phyloP scores from a whole-genome alignment of 768 basidiomycete species.

The Mycena maculata region DNA sequence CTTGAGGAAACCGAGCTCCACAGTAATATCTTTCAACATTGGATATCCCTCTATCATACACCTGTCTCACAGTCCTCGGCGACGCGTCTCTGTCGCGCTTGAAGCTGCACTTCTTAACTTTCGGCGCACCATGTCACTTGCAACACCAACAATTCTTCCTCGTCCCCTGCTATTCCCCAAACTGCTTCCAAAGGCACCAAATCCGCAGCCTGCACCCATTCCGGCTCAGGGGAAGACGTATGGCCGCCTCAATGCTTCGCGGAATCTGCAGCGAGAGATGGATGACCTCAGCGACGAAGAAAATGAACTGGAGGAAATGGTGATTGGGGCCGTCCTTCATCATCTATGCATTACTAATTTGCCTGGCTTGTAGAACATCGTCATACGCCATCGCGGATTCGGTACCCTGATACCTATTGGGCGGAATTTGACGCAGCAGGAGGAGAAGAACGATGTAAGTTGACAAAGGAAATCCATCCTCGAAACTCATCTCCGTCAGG shows the following conservation, averaged over 20 bases:
- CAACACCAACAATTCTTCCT: constrained; percentile 81
- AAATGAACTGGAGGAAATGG: constrained; percentile 81
- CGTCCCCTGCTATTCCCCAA: constrained; percentile 70
- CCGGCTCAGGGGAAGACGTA: constrained; percentile 61
- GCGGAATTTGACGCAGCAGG: constrained; percentile 75
- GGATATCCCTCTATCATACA: no score
- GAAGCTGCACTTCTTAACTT: no score
- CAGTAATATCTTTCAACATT: no score
- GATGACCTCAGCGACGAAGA: constrained; percentile 90
- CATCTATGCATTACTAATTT: constrained; percentile 21
- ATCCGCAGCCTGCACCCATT: constrained; percentile 72
- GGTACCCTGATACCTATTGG: constrained; percentile 80
- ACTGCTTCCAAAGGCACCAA: constrained; percentile 73
- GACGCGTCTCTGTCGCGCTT: no score
- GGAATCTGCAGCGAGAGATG: constrained; percentile 81
- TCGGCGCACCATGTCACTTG: constrained; percentile 52
- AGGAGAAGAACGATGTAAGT: constrained; percentile 87
- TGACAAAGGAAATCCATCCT: not conserved
- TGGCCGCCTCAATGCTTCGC: constrained; percentile 68
- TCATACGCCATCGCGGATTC: constrained; percentile 74
- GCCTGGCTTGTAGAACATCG: constrained; percentile 62
- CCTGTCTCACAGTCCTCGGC: no score
- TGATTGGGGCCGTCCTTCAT: constrained; percentile 45
- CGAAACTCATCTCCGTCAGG: constrained; percentile 41
- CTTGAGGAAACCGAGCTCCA: no score